A percentile compares a stretch with the other conserved stretches of the same genome.
Evolutionary conservation across 257 asterid species (phyloP).

Genomic region (Ocimum tenuiflorum): DNA sequence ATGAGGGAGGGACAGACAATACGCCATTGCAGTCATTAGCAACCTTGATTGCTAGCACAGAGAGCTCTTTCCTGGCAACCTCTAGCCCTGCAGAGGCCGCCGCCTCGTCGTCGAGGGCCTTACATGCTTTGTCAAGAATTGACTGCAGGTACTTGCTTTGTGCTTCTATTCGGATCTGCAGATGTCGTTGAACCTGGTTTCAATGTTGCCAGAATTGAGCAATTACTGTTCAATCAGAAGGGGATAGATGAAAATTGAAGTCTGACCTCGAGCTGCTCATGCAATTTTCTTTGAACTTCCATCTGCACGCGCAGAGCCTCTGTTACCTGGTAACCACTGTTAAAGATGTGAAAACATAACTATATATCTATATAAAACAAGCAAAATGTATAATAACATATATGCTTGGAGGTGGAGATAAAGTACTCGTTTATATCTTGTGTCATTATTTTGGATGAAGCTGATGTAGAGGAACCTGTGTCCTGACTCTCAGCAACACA

Average conservation of each 20-base stretch:
- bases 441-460: slow-evolving; percentile 56
- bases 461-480: slow-evolving; percentile 66
- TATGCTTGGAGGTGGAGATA: slow-evolving; percentile 4
- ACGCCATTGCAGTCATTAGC: slow-evolving; percentile 37
- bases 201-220: neutral
- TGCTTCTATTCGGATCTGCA: slow-evolving; percentile 53
- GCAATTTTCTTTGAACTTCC: slow-evolving; percentile 85
- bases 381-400: neutral
- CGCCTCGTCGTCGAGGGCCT: slow-evolving; percentile 41
- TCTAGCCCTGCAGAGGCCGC: slow-evolving; percentile 50
- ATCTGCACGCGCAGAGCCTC: slow-evolving; percentile 90
- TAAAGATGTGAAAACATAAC: slow-evolving; percentile 13
- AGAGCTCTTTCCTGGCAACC: slow-evolving; percentile 55
- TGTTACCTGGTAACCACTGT: slow-evolving; percentile 81
- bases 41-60: slow-evolving; percentile 63
- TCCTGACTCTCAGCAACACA: slow-evolving; percentile 80
- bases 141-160: slow-evolving; percentile 50
- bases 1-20: slow-evolving; percentile 24
- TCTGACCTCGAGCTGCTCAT: slow-evolving; percentile 80
- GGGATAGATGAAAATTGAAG: neutral
- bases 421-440: slow-evolving; percentile 71
- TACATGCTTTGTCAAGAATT: slow-evolving; percentile 55
- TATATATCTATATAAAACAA: neutral
- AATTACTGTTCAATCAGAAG: no score
- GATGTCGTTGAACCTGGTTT: slow-evolving; percentile 45